These are phyloP conservation scores for Syncephalastrum contaminatum DNA, from an alignment of 371 early-diverging fungal species.

Conservation along the genomic window DNA sequence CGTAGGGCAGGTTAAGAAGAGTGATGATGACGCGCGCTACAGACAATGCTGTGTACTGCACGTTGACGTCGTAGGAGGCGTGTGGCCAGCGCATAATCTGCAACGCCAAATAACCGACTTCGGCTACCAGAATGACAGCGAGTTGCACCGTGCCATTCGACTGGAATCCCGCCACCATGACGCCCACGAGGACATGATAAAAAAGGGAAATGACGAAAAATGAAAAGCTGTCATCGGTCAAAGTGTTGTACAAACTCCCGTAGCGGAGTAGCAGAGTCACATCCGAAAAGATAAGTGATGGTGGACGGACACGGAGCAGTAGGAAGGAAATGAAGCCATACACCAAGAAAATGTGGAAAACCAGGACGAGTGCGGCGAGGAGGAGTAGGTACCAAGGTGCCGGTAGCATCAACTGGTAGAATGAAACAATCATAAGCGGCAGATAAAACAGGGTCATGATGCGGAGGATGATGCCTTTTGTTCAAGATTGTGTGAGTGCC, in stretches of 20 bases:
- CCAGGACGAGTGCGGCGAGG: conserved; percentile 30
- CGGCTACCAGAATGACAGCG: conserved; percentile 31
- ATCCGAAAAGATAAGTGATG: conserved; percentile 46
- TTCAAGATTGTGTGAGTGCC: background rate
- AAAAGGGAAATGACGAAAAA: conserved; percentile 46
- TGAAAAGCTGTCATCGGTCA: conserved; percentile 45
- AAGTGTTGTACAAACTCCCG: conserved; percentile 52
- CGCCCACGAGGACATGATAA: conserved; percentile 31
- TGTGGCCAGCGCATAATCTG: conserved; percentile 26
- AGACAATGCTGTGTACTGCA: conserved; percentile 23
- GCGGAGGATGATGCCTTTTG: conserved; percentile 32
- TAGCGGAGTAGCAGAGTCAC: conserved; percentile 44
- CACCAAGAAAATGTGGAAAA: conserved; percentile 26
- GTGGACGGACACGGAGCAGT: conserved; percentile 36
- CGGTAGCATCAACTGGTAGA: conserved; percentile 45
- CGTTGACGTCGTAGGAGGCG: conserved; percentile 30
- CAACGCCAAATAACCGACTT: conserved; percentile 15
- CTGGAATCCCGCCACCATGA: conserved; percentile 42
- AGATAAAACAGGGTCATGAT: conserved; percentile 34
- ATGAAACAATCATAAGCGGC: conserved; percentile 31
- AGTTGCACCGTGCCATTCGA: conserved; percentile 33
- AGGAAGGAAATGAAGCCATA: conserved; percentile 37
- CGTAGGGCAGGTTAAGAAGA: conserved; percentile 28
- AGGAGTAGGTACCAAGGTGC: conserved; percentile 30
- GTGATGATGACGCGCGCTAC: conserved; percentile 23